These are phyloP conservation scores for Vitis amurensis DNA, from an alignment of 164 flowering plant species.

Conservation along the genomic window DNA sequence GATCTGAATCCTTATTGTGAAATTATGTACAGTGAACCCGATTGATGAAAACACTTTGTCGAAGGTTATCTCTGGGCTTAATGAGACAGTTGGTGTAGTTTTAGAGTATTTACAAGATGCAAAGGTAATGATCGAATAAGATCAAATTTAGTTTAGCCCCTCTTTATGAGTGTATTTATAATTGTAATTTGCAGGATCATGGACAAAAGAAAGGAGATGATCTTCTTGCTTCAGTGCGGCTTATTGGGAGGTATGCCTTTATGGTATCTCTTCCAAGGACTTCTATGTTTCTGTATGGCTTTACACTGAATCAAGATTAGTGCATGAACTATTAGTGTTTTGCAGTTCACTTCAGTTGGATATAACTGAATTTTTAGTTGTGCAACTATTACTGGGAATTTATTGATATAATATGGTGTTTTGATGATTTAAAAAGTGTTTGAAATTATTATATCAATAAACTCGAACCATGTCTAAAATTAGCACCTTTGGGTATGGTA, in stretches of 20 bases:
- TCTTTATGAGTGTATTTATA: neutral
- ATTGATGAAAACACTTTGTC: constrained; percentile 53
- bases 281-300: neutral
- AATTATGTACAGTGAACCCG: constrained; percentile 35
- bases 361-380: neutral
- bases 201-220: constrained; percentile 84
- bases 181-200: constrained; percentile 59
- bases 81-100: constrained; percentile 78
- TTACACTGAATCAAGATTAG: neutral
- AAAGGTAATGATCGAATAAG: constrained; percentile 48
- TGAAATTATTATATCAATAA: too few species aligned
- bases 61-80: constrained; percentile 67
- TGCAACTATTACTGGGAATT: neutral
- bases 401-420: too few species aligned
- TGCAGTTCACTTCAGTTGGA: neutral
- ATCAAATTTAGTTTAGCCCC: neutral
- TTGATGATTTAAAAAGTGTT: too few species aligned
- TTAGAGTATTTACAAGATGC: constrained; percentile 90
- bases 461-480: too few species aligned
- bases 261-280: neutral
- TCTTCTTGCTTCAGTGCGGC: constrained; percentile 87
- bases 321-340: neutral
- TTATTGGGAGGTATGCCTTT: constrained; percentile 72
- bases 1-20: constrained; percentile 7
- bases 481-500: too few species aligned